phyloP scores from a whole-genome alignment of 2,329 filamentous ascomycete genomes.

The Calonectria pteridis region DNA sequence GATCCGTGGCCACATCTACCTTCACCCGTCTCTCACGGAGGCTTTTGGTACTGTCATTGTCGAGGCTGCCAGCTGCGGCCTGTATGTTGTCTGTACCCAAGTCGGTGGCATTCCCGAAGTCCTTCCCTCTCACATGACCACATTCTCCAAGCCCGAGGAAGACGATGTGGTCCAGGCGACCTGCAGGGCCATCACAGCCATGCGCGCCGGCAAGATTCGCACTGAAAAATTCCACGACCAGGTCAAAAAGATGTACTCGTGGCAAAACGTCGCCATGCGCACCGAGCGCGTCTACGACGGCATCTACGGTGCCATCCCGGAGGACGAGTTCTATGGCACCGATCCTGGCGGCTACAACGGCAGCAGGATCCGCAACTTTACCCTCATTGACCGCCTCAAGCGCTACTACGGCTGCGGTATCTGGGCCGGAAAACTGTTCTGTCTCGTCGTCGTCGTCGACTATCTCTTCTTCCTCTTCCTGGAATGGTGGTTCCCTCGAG shows the following conservation, averaged over 20 bases:
- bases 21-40: constrained; percentile 94
- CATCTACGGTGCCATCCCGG: constrained; percentile 86
- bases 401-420: constrained; percentile 98
- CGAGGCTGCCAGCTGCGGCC: constrained; percentile 92
- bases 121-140: constrained; percentile 94
- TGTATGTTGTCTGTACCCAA: constrained; percentile 96
- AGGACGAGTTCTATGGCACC: constrained; percentile 90
- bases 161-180: constrained; percentile 94
- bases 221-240: constrained; percentile 97
- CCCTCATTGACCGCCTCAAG: constrained; percentile 94
- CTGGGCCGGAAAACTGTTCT: constrained; percentile 98
- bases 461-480: constrained; percentile 91
- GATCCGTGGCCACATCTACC: constrained; percentile 95
- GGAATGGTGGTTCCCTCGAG: constrained; percentile 87
- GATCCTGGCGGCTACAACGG: constrained; percentile 78
- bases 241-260: constrained; percentile 98
- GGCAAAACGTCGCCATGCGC: constrained; percentile 93
- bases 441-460: constrained; percentile 92
- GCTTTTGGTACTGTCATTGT: constrained; percentile 98
- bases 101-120: constrained; percentile 98
- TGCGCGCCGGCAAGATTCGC: constrained; percentile 87
- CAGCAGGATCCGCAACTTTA: constrained; percentile 84
- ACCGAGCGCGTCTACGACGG: constrained; percentile 97
- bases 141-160: constrained; percentile 96
- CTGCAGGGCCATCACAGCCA: constrained; percentile 85